Base-by-base conservation (phyloP, 208 protist species). In the Leishmania tarentolae region DNA sequence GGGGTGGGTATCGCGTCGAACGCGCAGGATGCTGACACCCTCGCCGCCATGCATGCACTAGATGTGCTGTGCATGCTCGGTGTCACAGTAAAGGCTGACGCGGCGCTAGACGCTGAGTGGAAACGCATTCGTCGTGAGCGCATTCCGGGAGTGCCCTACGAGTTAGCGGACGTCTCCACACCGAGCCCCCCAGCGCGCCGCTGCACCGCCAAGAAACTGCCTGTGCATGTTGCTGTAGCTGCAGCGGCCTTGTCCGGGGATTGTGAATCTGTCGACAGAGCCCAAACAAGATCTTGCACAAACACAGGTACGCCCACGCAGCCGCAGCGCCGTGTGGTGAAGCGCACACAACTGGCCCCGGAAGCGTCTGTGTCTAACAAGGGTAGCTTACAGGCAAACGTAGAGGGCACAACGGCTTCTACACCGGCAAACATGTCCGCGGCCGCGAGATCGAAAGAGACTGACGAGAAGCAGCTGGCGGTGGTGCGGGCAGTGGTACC, bases 1-100 rank as follows among this genome's bases (percentile, higher is more conserved):
- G 95, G 93, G 15, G 89, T 98, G 11, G 95, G 95, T 35, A 84
- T 98, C 56, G 92, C 90, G 21, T 59, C 78, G 70, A 92, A 76
- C 42, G 82, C 80, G 17, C 53, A 70, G 17, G 91, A 95, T 35
- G 93, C 95, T 19, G 74, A 89, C 68, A 80, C 84, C 8, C 84
- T 98, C 0, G 93, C 95, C 7, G 91, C 93, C 4, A 97, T 96
- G 92, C 95, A 98, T 81, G 93, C 95, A 0, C 83, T 98, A 24
- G 93, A 98, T 81, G 86, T 94, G 28, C 84, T 96, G 7, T 82
- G 86, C 59, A 31, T 75, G 44, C 87, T 98, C 73, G 91, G 88
- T n/a, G 68, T 95, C 17, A 78, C 80, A 0, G 79, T 83, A 42
- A 81, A 86, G 31, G 84, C 56, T 78, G 31, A 42, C 31, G 46